These are phyloP conservation scores for Stachybotrys chlorohalonatus DNA, from an alignment of 2,329 filamentous ascomycete genomes.

Conservation along the genomic window DNA sequence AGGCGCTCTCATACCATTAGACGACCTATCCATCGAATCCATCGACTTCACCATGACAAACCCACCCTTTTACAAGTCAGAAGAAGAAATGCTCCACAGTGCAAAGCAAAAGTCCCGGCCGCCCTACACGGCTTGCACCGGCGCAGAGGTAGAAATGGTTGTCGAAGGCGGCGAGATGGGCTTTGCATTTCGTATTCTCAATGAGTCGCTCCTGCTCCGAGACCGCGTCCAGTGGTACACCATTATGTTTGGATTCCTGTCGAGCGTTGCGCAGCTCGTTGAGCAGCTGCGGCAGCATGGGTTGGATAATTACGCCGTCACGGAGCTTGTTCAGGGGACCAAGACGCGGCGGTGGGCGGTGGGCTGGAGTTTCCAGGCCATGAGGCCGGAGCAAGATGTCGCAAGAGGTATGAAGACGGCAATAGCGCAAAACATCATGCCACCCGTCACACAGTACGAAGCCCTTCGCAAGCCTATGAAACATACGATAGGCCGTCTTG, in stretches of 20 bases:
- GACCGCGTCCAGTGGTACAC: slow-evolving; percentile 77
- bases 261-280: slow-evolving; percentile 56
- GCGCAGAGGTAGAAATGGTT: slow-evolving; percentile 78
- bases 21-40: slow-evolving; percentile 35
- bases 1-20: slow-evolving; percentile 54
- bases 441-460: slow-evolving; percentile 28
- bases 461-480: slow-evolving; percentile 34
- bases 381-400: slow-evolving; percentile 47
- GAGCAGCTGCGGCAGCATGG: slow-evolving; percentile 44
- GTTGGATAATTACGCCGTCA: slow-evolving; percentile 73
- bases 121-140: slow-evolving; percentile 67
- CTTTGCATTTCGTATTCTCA: slow-evolving; percentile 63
- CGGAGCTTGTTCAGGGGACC: slow-evolving; percentile 66
- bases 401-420: slow-evolving; percentile 34
- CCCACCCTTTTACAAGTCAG: slow-evolving; percentile 83
- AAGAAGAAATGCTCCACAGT: slow-evolving; percentile 56
- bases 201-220: slow-evolving; percentile 54
- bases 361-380: slow-evolving; percentile 71
- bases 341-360: slow-evolving; percentile 81
- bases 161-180: slow-evolving; percentile 66
- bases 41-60: slow-evolving; percentile 90
- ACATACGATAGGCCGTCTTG: slow-evolving; percentile 29
- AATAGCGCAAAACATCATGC: slow-evolving; percentile 33
- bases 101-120: slow-evolving; percentile 57
- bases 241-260: slow-evolving; percentile 77